Conservation (phyloP, 2,329 filamentous ascomycete genomes). For the Juglanconis juglandina region DNA sequence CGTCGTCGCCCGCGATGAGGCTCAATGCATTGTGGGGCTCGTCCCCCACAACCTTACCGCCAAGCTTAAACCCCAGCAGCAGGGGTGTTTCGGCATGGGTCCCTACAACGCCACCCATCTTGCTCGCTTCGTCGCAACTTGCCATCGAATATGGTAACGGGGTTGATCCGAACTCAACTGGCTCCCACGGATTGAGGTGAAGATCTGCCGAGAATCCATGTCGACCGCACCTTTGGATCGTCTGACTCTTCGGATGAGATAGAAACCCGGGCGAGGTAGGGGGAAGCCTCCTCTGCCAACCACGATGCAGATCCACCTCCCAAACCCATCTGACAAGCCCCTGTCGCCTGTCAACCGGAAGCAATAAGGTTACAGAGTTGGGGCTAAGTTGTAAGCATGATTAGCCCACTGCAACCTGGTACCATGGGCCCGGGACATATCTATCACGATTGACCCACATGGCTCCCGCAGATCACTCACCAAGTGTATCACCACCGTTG, state of each 20-base stretch:
- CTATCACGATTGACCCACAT: not conserved
- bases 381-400: not conserved
- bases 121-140: not conserved
- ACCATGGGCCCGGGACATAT: too few relatives aligned
- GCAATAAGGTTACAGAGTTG: not conserved
- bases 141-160: not conserved
- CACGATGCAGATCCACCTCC: not conserved
- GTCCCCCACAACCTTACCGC: slow-evolving; percentile 7
- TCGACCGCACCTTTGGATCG: not conserved
- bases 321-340: not conserved
- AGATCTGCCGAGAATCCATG: not conserved
- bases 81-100: slow-evolving; percentile 1
- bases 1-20: not conserved
- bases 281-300: not conserved
- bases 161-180: not conserved
- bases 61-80: slow-evolving; percentile 11
- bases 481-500: slow-evolving; percentile 10
- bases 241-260: not conserved
- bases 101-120: not conserved
- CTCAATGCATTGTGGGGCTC: not conserved
- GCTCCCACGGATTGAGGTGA: not conserved
- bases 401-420: too few relatives aligned
- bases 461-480: slow-evolving; percentile 12
- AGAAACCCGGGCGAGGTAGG: not conserved
- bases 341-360: not conserved